Evolutionary conservation across 1,139 yeast genomes (phyloP), one percentile per base, ranked within the genome.

Genomic region (Kodamaea sp.): DNA sequence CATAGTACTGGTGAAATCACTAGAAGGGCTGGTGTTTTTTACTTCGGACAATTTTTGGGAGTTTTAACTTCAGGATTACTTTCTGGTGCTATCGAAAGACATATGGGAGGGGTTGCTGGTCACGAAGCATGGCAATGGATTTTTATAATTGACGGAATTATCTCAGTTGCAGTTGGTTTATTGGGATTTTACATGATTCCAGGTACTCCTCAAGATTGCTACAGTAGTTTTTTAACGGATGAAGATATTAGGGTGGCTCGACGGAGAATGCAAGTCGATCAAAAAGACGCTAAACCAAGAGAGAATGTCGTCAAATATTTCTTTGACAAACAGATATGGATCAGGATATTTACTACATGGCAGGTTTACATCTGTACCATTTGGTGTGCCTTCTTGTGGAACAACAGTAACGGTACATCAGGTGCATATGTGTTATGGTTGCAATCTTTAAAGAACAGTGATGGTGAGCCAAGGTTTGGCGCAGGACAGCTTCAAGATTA

Each of bases 51-150:
- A 47, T 71, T 69, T 55, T 57, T 79, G 14, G 88, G 88, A 8
- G 59, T 73, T 18, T 55, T 81, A 47, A 76, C 85, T 5, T 70
- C 84, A 9, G 86, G 87, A 27, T 69, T 80, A 32, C 57, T 83
- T 21, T 82, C 82, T 34, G 75, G 82, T 8, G 75, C 79, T 4
- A 73, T 80, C 32, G 73, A 63, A 47, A 56, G 70, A 26, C 46
- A 57, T 19, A 55, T 83, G 45, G 59, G 70, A 34, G 76, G 76
- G 20, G 55, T 54, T 10, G 55, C 58, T 38, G 82, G 84, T 1
- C 57, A 76, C 19, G 70, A 62, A 22, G 79, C 85, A 10, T 83
- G 88, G 88, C 70, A 80, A 58, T 82, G 88, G 87, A 76, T 79
- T 58, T 83, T 78, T 49, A 71, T 83, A 37, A 69, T 83, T 37